These are phyloP conservation scores for Paraglomus brasilianum DNA, from an alignment of 192 early-diverging fungal species.

Conservation along the genomic window DNA sequence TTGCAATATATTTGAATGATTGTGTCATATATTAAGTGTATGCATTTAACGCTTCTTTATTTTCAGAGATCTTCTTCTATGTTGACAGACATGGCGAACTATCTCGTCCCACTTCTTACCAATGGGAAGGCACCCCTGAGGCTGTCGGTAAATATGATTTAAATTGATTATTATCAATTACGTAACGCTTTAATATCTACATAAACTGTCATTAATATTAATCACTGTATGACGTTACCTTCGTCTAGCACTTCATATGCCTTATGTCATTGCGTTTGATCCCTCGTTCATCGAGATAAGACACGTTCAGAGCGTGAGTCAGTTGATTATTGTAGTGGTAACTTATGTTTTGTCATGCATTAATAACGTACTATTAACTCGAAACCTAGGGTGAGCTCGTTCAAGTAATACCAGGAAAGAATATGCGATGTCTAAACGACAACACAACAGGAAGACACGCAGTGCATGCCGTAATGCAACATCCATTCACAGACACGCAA, in stretches of 20 bases:
- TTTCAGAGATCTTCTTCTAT: conserved; percentile 84
- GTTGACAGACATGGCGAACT: conserved; percentile 85
- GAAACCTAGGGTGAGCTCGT: conserved; percentile 46
- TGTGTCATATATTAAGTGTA: neutral
- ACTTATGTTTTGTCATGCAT: neutral
- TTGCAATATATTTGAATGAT: neutral
- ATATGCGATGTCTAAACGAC: conserved; percentile 61
- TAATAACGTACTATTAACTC: neutral
- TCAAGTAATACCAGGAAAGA: conserved; percentile 53
- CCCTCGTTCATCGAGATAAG: conserved; percentile 87
- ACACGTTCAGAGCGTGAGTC: conserved; percentile 64
- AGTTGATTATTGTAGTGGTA: neutral
- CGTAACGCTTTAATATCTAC: neutral
- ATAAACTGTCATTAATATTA: neutral
- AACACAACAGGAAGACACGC: conserved; percentile 39
- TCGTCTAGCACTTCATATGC: conserved; percentile 70
- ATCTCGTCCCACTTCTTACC: conserved; percentile 70
- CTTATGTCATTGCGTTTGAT: conserved; percentile 91
- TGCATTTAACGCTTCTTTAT: conserved; percentile 13
- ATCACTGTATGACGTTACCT: conserved; percentile 31
- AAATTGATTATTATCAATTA: neutral
- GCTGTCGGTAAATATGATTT: conserved; percentile 20
- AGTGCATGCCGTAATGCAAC: conserved; percentile 54
- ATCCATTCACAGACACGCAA: conserved; percentile 25
- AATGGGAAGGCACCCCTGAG: conserved; percentile 85